These are phyloP conservation scores for Xylariaceae sp. DNA, from an alignment of 2,329 filamentous ascomycete genomes.

Conservation along the genomic window DNA sequence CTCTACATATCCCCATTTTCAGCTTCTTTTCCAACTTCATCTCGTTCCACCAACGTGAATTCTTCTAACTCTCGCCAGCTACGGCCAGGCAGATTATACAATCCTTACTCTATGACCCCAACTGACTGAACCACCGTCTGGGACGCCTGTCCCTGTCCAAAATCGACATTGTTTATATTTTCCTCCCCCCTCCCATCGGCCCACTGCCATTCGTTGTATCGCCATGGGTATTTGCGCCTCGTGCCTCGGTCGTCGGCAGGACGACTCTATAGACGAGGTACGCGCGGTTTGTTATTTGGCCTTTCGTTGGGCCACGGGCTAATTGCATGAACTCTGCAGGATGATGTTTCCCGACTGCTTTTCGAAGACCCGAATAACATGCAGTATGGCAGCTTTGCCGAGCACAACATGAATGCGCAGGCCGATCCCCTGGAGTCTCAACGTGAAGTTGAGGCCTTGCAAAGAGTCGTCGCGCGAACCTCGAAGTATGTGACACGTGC, in stretches of 20 bases:
- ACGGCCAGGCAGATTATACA: slow-evolving; percentile 32
- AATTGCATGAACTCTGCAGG: slow-evolving; percentile 34
- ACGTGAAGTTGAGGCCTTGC: slow-evolving; percentile 59
- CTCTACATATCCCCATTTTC: slow-evolving; percentile 5
- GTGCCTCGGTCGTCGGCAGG: slow-evolving; percentile 50
- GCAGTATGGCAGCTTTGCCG: slow-evolving; percentile 59
- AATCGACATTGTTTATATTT: slow-evolving; percentile 7
- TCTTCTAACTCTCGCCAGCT: slow-evolving; percentile 33
- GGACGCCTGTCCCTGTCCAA: slow-evolving; percentile 25
- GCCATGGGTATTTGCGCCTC: slow-evolving; percentile 58
- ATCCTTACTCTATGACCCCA: slow-evolving; percentile 32
- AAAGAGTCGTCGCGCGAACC: slow-evolving; percentile 58
- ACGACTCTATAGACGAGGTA: slow-evolving; percentile 53
- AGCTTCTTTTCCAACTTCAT: slow-evolving; percentile 24
- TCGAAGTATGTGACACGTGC: slow-evolving; percentile 48
- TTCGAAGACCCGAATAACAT: slow-evolving; percentile 56
- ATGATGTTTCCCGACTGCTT: slow-evolving; percentile 53
- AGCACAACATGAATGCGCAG: slow-evolving; percentile 49
- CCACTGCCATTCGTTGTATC: slow-evolving; percentile 2
- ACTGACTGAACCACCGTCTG: slow-evolving; percentile 16
- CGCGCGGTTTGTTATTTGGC: slow-evolving; percentile 15
- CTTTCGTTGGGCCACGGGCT: slow-evolving; percentile 4
- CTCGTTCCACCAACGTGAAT: slow-evolving; percentile 16
- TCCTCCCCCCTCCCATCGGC: background rate
- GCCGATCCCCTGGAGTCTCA: slow-evolving; percentile 58